Percentiles rank a stretch among this genome's conserved stretches.
Conservation (phyloP, 1,284 basidiomycete species). For the Xerocomus minutiporus region DNA sequence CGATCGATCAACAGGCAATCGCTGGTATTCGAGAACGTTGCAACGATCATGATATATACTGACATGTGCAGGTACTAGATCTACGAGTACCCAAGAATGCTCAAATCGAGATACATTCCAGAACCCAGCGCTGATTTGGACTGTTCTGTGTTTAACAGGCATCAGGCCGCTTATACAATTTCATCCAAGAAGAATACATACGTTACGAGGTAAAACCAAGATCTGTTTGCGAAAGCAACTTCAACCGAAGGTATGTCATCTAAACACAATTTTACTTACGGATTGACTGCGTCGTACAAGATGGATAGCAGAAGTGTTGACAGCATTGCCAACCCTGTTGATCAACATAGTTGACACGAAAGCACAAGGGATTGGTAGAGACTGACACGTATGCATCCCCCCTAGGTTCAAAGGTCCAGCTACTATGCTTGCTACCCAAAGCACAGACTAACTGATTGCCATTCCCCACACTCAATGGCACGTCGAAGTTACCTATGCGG, state of each 20-base stretch:
- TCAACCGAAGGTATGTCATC: not conserved
- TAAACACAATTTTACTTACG: not conserved
- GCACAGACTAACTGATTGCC: not conserved
- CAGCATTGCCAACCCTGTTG: not conserved
- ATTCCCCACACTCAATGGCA: not conserved
- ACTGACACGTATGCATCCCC: constrained; percentile 1
- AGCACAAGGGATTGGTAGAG: not conserved
- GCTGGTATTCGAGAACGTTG: no score
- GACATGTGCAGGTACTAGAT: no score
- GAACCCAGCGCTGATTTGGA: not conserved
- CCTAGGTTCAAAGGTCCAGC: constrained; percentile 1
- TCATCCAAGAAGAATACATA: not conserved
- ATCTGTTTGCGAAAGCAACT: not conserved
- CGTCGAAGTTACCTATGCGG: not conserved
- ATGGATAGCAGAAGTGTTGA: not conserved
- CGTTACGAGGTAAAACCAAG: not conserved
- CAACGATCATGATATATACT: no score
- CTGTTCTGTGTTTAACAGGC: not conserved
- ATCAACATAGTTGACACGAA: not conserved
- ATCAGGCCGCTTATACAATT: no score
- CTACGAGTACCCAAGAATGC: no score
- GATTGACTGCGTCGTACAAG: not conserved
- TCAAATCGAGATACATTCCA: not conserved
- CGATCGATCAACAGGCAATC: no score
- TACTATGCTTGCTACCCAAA: not conserved